Base-by-base conservation (phyloP, 2,329 filamentous ascomycete species). In the Talaromyces pinophilus region DNA sequence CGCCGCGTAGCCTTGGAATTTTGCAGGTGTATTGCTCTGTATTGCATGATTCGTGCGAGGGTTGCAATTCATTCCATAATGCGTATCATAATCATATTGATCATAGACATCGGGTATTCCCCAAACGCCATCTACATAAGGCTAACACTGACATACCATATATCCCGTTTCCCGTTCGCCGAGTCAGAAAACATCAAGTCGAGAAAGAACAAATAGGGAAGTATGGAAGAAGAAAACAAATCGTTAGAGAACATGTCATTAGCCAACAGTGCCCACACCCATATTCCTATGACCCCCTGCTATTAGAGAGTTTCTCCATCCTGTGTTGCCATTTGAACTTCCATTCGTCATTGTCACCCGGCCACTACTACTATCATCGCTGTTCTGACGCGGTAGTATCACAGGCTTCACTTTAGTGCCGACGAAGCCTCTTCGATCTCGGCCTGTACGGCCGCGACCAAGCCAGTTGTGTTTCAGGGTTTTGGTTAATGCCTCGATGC, bases 391-490 rank as follows among this genome's bases (percentile, higher is more conserved):
- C 17, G 63, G 63, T 40, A 67, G n/a, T 33, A 52, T 59, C 5
- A 30, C 60, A 22, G 78, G 76, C 2, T 77, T 76, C 55, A 82
- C 77, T 74, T 83, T 86, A 50, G 86, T 85, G 0, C 93, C 93
- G 0, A 98, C 93, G 75, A 97, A 94, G 0, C 95, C 95, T 70
- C 92, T 87, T 63, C 95, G 83, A 77, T 98, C 96, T 69, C 95
- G 84, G 0, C 95, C 95, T 3, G 93, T 98, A 42, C 95, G 82
- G 0, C 94, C 94, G 57, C 95, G 84, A 0, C 94, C 94, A 1
- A 99, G 85, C 95, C 95, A 99, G 78, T 99, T 99, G 73, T 97
- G 88, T 80, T 98, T 99, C 68, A 99, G 82, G 72, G 95, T 88
- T 74, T 92, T 90, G 66, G 90, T 92, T 69, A 99, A 82, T 73